A percentile compares a stretch with the other conserved stretches of the same genome.
These are phyloP conservation scores for Artemisia argyi DNA, from an alignment of 129 eudicot genomes.

Conservation along the genomic window DNA sequence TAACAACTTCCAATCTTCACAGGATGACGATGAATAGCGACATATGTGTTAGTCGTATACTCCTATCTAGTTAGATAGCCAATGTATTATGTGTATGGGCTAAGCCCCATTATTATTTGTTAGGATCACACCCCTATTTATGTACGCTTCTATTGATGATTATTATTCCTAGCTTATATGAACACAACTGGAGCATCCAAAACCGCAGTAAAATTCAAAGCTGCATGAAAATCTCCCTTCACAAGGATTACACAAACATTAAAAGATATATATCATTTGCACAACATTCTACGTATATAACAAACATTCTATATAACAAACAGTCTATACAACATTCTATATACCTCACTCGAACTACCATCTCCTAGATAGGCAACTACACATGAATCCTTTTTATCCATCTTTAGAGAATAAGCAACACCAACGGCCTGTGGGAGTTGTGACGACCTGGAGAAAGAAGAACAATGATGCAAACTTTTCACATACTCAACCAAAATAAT, in stretches of 20 bases:
- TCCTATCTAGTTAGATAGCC: too few relatives aligned
- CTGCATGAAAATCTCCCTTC: slow-evolving; percentile 93
- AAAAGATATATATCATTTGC: neutral
- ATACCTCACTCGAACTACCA: slow-evolving; percentile 79
- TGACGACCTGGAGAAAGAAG: slow-evolving; percentile 49
- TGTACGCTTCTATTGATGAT: too few relatives aligned
- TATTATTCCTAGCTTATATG: too few relatives aligned
- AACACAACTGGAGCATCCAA: slow-evolving; percentile 79
- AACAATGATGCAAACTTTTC: neutral
- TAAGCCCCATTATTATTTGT: too few relatives aligned
- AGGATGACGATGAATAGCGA: too few relatives aligned
- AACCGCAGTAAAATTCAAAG: slow-evolving; percentile 79
- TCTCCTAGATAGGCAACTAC: slow-evolving; percentile 79
- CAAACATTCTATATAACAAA: neutral
- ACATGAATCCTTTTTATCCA: slow-evolving; percentile 76
- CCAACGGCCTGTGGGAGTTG: slow-evolving; percentile 95
- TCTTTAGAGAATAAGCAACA: slow-evolving; percentile 78
- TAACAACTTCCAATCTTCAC: too few relatives aligned
- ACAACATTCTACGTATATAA: neutral
- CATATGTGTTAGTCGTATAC: too few relatives aligned
- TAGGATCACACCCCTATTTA: too few relatives aligned
- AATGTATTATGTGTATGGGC: too few relatives aligned
- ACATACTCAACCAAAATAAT: neutral
- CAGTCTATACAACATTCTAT: too few relatives aligned
- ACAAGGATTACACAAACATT: neutral